These are phyloP conservation scores for Poa annua DNA, from an alignment of 176 grass and related monocot genomes.

Conservation along the genomic window DNA sequence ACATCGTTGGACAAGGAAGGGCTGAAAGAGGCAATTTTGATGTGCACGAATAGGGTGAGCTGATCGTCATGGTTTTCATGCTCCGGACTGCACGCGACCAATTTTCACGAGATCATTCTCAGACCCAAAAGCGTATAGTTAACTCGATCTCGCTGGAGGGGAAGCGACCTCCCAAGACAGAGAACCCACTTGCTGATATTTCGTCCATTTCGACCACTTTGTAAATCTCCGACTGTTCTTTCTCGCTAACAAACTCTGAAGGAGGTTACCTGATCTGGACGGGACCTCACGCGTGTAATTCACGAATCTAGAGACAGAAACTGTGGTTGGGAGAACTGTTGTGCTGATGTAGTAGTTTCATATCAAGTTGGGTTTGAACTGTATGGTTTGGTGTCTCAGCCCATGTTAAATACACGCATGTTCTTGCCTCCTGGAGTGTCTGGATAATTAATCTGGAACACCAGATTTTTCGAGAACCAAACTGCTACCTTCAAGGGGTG, in stretches of 20 bases:
- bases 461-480: too few relatives aligned
- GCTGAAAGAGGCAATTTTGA: slow-evolving; percentile 64
- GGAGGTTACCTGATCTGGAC: not conserved
- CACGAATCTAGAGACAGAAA: not conserved
- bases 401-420: too few relatives aligned
- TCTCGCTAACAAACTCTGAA: not conserved
- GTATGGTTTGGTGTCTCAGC: not conserved
- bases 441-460: too few relatives aligned
- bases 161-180: not conserved
- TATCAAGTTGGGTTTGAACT: not conserved
- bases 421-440: too few relatives aligned
- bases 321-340: not conserved
- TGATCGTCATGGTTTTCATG: not conserved
- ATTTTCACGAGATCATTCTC: not conserved
- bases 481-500: too few relatives aligned
- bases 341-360: not conserved
- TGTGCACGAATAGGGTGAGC: slow-evolving; percentile 70
- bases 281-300: not conserved
- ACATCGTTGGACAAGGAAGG: slow-evolving; percentile 72
- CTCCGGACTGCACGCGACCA: not conserved
- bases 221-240: not conserved
- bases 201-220: not conserved
- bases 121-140: not conserved
- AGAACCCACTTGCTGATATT: not conserved
- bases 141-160: not conserved